phyloP scores from a whole-genome alignment of 106 monocot species.

The Gastrodia elata region DNA sequence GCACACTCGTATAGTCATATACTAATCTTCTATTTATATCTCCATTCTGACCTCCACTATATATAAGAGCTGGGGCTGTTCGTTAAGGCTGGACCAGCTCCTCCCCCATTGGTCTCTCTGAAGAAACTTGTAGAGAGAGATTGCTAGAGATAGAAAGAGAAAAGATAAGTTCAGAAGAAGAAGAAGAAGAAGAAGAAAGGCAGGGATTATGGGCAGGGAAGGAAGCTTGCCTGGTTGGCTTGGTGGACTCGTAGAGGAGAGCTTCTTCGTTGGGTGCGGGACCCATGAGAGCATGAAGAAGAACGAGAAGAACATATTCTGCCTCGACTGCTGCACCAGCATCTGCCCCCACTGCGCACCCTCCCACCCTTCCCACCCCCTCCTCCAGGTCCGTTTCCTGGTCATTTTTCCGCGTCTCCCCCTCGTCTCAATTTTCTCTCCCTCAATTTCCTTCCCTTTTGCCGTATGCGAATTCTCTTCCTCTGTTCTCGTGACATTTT shows the following conservation, averaged over 20 bases:
- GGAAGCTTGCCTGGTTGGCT: constrained; percentile 36
- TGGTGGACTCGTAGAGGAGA: constrained; percentile 37
- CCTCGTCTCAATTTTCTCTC: not conserved
- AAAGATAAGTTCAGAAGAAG: not conserved
- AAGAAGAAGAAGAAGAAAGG: not conserved
- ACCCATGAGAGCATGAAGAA: constrained; percentile 40
- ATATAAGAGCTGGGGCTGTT: constrained; percentile 8
- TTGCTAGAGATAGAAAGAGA: constrained; percentile 6
- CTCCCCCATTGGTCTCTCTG: not conserved
- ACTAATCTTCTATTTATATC: not conserved
- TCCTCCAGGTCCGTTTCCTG: constrained; percentile 33
- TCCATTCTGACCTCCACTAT: not conserved
- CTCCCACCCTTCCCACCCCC: constrained; percentile 40
- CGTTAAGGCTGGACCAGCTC: constrained; percentile 7
- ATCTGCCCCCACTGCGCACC: constrained; percentile 60
- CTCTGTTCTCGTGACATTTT: no score
- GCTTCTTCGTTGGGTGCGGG: constrained; percentile 45
- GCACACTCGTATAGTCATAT: not conserved
- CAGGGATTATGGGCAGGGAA: constrained; percentile 8
- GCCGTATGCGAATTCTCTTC: no score
- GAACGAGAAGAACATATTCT: constrained; percentile 80
- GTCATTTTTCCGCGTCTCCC: not conserved
- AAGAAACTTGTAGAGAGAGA: not conserved
- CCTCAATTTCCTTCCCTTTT: not conserved
- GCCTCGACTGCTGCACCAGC: constrained; percentile 50